Base-by-base conservation (phyloP, 768 basidiomycete species). In the Butyriboletus loyo region DNA sequence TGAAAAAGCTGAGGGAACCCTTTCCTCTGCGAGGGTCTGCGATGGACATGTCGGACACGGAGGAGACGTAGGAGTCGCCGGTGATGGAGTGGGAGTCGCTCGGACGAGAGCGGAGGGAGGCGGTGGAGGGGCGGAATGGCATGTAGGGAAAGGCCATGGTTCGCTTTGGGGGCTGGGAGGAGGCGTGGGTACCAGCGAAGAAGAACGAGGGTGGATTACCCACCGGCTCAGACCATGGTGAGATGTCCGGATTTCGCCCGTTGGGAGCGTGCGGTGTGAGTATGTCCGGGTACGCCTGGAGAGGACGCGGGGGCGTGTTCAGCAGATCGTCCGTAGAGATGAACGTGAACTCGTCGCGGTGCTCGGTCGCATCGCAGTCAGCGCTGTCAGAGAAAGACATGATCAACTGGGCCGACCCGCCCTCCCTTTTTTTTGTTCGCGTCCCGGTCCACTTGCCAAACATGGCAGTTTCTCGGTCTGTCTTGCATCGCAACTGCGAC, bases 1-100 rank as follows among this genome's bases (percentile, higher is more conserved):
- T 67, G 50, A 80, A 67, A 17, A 60, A 64, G 52, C 63, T 64
- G 38, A 81, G 65, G 15, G 78, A 79, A 9, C 77, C 72, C 66
- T 80, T 84, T 31, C 72, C 64, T 66, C 75, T 84, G 46, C 77
- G 77, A 0, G 65, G 52, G 34, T 75, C 67, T 44, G 55, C 58
- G 37, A 75, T 58, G 25, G 75, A 64, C 72, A 46, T 64, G 62
- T 61, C 75, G 57, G 61, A 71, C 58, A 56, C 67, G 54, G 59
- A 72, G 58, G 65, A 19, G 13, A 48, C 70, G 36, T 49, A 57
- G 5, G 63, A 55, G 38, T 73, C 73, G 35, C 60, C 55, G 28
- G 62, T 13, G 14, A 60, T 51, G 10, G 64, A 65, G 32, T 59
- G 54, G n/a, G 70, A 54, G 56, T 74, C 72, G 47, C 55, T 70